Evolutionary conservation across 2,329 filamentous ascomycete genomes (phyloP).

Genomic region (Aureobasidium sp.): DNA sequence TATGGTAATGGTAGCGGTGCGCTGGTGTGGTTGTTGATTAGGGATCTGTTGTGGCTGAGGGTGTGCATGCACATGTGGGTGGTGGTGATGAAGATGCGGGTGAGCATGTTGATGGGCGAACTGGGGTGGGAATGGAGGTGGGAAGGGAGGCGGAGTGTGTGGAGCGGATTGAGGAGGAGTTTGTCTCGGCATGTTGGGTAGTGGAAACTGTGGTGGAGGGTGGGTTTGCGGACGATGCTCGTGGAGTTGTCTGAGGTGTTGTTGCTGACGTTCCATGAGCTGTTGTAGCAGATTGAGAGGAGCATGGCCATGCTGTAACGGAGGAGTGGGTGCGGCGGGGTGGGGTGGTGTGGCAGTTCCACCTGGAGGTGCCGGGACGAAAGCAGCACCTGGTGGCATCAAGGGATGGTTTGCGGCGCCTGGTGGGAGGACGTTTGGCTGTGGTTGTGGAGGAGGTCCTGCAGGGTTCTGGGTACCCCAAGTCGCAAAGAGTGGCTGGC

Average conservation of each 20-base stretch:
- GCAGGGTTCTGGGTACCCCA: not conserved
- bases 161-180: not conserved
- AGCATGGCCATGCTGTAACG: not conserved
- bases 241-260: not conserved
- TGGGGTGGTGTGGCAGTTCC: not conserved
- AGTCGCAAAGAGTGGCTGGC: not conserved
- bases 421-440: not conserved
- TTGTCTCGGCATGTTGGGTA: not conserved
- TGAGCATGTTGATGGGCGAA: not conserved
- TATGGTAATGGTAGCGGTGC: not conserved
- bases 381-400: not conserved
- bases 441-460: not conserved
- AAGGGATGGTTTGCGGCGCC: not conserved
- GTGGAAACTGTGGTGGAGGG: not conserved
- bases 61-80: not conserved
- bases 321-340: not conserved
- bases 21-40: not conserved
- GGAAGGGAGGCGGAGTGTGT: not conserved
- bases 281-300: not conserved
- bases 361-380: not conserved
- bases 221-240: not conserved
- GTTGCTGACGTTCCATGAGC: not conserved
- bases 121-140: too few relatives aligned
- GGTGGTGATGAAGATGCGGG: not conserved
- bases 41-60: not conserved